Evolutionary conservation across 176 grass and related monocot genomes (phyloP), one percentile per base, ranked within the genome.

Genomic region (Zoysia japonica): DNA sequence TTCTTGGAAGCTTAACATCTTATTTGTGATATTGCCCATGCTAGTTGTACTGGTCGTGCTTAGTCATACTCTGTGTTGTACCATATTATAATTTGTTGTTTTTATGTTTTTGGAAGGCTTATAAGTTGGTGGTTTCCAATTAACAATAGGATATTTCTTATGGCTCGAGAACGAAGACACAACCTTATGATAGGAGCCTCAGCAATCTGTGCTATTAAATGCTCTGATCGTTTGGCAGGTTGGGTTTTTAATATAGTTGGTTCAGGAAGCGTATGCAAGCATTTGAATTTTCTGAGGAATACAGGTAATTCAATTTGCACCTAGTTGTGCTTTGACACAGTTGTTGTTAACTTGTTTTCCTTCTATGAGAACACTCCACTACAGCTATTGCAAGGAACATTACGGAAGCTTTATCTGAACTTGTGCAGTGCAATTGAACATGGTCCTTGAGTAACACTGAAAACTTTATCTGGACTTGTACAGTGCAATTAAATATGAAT

Each of bases 311-410:
- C 8, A 11, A 36, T 56, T 68, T 56, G 50, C 77, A 68, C 40
- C 69, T 50, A 10, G n/a, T 61, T 7, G 43, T 61, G 63, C 45
- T 66, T 85, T 54, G 61, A 67, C 50, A 55, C 16, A 50, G 66
- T 19, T 37, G 20, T 28, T 28, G 28, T 28, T 28, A 28, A 28
- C 28, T 28, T 28, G 28, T 86, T 61, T 47, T 7, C 66, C 60
- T 80, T 81, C 75, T 74, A 68, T 86, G 63, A 44, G 56, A 80
- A 80, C 69, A 71, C 44, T 81, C 63, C 84, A 80, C 52, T 69
- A 67, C 49, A 5, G 41, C 40, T 79, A 79, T 63, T 68, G 38
- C 11, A 8, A 71, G 47, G 47, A 56, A 85, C 68, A 61, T 52
- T 38, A 44, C 17, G 44, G 53, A 60, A 68, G 56, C 54, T 81